Percentiles rank a stretch among this genome's conserved stretches.
phyloP scores from a whole-genome alignment of 2,329 filamentous ascomycete species.

The Aspergillus sp. region DNA sequence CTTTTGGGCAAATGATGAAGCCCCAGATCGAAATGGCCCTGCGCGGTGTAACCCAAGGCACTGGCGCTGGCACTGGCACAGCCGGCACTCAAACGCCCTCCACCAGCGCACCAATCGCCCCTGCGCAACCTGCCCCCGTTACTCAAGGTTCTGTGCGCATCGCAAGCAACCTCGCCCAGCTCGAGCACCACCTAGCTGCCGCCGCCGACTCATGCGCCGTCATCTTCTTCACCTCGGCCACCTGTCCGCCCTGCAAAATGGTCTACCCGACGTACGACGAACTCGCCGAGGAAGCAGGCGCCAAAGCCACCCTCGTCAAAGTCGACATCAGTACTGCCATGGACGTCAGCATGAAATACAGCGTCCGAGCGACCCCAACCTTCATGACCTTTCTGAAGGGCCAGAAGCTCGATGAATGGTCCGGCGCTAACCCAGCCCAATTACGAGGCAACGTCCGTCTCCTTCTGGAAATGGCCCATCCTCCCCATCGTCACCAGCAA shows the following conservation, averaged over 20 bases:
- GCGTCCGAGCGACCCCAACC: conserved; percentile 77
- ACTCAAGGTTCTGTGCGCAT: conserved; percentile 58
- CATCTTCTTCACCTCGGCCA: conserved; percentile 90
- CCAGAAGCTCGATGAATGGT: conserved; percentile 76
- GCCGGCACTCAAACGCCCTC: conserved; percentile 21
- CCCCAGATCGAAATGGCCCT: conserved; percentile 71
- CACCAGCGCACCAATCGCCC: conserved; percentile 19
- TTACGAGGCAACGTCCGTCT: conserved; percentile 73
- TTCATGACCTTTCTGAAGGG: conserved; percentile 84
- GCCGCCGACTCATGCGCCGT: conserved; percentile 71
- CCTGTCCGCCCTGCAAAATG: conserved; percentile 79
- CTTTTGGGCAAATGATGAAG: conserved; percentile 83
- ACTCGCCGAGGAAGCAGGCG: conserved; percentile 71
- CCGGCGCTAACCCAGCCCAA: conserved; percentile 68
- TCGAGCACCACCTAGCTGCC: conserved; percentile 61
- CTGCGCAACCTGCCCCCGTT: not conserved
- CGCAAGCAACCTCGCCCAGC: conserved; percentile 59
- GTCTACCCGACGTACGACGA: conserved; percentile 81
- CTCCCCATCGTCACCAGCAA: conserved; percentile 72
- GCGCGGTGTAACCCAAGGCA: conserved; percentile 63
- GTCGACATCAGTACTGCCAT: conserved; percentile 72
- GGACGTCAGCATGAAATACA: conserved; percentile 65
- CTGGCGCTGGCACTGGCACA: conserved; percentile 41
- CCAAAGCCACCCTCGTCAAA: conserved; percentile 74
- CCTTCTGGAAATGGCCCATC: conserved; percentile 73